Evolutionary conservation across 352 stramenopile genomes (phyloP).

Genomic region (Phytopythium cucurbitacearum): DNA sequence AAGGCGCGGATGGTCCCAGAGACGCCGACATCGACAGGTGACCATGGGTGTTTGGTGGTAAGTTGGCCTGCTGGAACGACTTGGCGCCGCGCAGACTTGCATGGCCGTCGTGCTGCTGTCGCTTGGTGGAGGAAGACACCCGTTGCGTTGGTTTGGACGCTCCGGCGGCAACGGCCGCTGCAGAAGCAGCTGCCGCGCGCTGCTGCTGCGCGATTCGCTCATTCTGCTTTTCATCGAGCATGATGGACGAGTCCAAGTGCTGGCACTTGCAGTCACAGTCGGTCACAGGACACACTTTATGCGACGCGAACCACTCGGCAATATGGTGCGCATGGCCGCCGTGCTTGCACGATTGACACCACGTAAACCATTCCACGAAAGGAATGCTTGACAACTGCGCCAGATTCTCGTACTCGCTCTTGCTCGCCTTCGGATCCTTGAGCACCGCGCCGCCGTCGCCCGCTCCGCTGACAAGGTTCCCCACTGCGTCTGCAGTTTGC

Average conservation of each 20-base stretch:
- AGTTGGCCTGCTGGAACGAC: conserved; percentile 20
- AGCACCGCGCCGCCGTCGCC: conserved; percentile 31
- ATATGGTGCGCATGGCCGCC: conserved; percentile 92
- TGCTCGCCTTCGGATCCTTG: conserved; percentile 44
- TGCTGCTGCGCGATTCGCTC: conserved; percentile 33
- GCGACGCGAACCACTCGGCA: conserved; percentile 90
- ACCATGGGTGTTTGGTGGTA: conserved; percentile 11
- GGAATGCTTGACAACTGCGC: conserved; percentile 89
- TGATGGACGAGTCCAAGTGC: conserved; percentile 62
- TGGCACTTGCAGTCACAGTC: conserved; percentile 93
- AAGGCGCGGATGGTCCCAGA: conserved; percentile 18
- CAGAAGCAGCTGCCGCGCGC: conserved; percentile 9
- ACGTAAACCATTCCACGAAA: conserved; percentile 95
- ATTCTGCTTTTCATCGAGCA: conserved; percentile 47
- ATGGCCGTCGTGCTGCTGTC: conserved; percentile 21
- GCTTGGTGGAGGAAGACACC: conserved; percentile 20
- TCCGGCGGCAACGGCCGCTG: conserved; percentile 7
- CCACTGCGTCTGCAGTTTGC: conserved; percentile 52
- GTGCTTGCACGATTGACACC: conserved; percentile 91
- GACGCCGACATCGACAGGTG: conserved; percentile 27
- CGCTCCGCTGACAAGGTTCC: conserved; percentile 21
- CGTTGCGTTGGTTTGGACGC: conserved; percentile 4
- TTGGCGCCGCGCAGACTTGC: conserved; percentile 16
- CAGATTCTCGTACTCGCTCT: conserved; percentile 80
- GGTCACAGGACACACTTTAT: conserved; percentile 89